A percentile compares a stretch with the other conserved stretches of the same genome.
These are phyloP conservation scores for Anethum foeniculum DNA, from an alignment of 140 eudicot genomes.

Conservation along the genomic window DNA sequence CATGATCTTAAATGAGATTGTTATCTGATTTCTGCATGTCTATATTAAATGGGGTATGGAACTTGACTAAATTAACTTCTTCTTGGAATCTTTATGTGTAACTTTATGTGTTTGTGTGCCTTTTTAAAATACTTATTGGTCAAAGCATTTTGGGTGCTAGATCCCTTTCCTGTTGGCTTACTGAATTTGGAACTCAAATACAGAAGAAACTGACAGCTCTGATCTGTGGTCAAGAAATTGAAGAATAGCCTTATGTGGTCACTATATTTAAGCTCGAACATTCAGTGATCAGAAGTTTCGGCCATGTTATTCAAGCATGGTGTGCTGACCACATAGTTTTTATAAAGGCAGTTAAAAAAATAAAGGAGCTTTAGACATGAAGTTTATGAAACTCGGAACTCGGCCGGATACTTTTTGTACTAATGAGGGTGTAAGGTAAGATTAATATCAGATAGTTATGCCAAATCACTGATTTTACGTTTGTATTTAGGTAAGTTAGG, in stretches of 20 bases:
- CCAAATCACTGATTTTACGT: not conserved
- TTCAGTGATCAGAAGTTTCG: not conserved
- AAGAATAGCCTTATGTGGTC: not conserved
- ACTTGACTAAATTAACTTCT: constrained; percentile 16
- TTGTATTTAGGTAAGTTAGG: not conserved
- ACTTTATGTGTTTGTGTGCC: not conserved
- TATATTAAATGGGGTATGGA: constrained; percentile 20
- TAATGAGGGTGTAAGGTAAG: constrained; percentile 66
- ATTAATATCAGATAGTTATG: not conserved
- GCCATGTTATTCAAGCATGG: constrained; percentile 4
- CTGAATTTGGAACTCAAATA: not conserved
- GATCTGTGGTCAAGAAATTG: constrained; percentile 2
- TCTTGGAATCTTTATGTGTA: not conserved
- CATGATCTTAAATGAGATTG: not conserved
- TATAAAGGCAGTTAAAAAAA: constrained; percentile 5
- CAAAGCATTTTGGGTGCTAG: not conserved
- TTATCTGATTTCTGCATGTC: constrained; percentile 25
- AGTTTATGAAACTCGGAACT: constrained; percentile 94
- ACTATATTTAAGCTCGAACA: not conserved
- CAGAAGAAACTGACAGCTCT: not conserved
- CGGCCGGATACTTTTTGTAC: constrained; percentile 72
- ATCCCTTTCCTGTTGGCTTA: not conserved
- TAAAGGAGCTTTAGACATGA: constrained; percentile 42
- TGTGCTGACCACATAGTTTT: not conserved
- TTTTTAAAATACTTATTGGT: not conserved